Evolutionary conservation across 148 eudicot species (phyloP), one percentile per base, ranked within the genome.

Genomic region (Chenopodium suecicum): DNA sequence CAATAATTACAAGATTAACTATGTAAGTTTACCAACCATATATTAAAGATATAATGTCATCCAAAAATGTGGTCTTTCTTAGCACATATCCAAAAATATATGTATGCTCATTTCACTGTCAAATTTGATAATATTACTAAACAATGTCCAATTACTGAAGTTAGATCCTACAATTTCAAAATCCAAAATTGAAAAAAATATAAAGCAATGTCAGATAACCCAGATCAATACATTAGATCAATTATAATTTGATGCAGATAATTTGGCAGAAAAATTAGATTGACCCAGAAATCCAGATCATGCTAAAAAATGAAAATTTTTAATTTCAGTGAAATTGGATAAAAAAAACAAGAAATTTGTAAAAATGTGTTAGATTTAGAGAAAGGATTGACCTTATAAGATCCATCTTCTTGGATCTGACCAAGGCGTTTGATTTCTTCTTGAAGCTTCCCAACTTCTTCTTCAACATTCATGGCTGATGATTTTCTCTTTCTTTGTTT

Each of bases 371-470:
- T 64, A 52, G 32, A 73, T 56, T 4, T 12, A 54, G 37, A 74
- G 37, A 67, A 27, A 63, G 27, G 13, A 32, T 50, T 63, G 65
- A 91, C 98, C 94, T 93, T 87, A 88, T 90, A 95, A 86, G 98
- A 93, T 71, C 98, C 98, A 87, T 95, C 98, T 31, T 70, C 84
- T 88, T 93, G 97, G 87, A 84, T 81, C 78, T 81, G 88, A 86
- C 98, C 97, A 58, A 95, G 97, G 16, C 98, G 89, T 80, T 89
- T 88, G 94, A 95, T 95, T 87, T 95, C 98, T 79, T 90, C 97
- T 78, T 84, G 86, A 78, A 95, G 97, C 68, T 80, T 89, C 80
- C 81, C 96, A 52, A 95, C 92, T 84, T 95, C 98, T 88, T 93
- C 98, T 32, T 91, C 96, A 17, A 95, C 98, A 86, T 95, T 95